Evolutionary conservation across 2,329 filamentous ascomycete species (phyloP).

Genomic region (Sclerotinia subarctica): DNA sequence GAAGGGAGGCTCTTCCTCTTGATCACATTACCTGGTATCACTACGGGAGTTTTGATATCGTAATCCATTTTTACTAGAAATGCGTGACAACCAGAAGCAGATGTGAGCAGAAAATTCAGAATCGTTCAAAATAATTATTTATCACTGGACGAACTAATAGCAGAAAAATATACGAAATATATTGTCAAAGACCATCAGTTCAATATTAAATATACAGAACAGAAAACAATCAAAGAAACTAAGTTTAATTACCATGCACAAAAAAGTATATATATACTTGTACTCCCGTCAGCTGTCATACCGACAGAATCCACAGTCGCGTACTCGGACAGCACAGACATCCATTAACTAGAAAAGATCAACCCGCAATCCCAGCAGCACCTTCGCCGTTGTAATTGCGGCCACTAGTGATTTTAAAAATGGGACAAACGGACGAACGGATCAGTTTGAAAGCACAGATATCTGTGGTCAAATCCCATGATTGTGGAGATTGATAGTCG

Average conservation of each 20-base stretch:
- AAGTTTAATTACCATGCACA: background rate
- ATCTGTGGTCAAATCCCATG: background rate
- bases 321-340: slow-evolving; percentile 16
- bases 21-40: background rate
- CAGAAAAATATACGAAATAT: background rate
- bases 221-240: background rate
- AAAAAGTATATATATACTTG: background rate
- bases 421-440: background rate
- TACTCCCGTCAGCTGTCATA: background rate
- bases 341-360: background rate
- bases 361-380: background rate
- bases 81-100: background rate
- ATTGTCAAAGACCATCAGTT: background rate
- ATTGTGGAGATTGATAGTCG: background rate
- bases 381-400: background rate
- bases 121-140: background rate
- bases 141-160: background rate
- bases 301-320: background rate
- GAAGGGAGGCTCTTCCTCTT: background rate
- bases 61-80: slow-evolving; percentile 3
- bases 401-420: background rate
- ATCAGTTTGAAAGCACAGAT: background rate
- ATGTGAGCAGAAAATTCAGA: background rate
- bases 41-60: background rate
- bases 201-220: background rate